Conservation (phyloP, 495 filamentous ascomycete species). For the Penicillium samsonianum region DNA sequence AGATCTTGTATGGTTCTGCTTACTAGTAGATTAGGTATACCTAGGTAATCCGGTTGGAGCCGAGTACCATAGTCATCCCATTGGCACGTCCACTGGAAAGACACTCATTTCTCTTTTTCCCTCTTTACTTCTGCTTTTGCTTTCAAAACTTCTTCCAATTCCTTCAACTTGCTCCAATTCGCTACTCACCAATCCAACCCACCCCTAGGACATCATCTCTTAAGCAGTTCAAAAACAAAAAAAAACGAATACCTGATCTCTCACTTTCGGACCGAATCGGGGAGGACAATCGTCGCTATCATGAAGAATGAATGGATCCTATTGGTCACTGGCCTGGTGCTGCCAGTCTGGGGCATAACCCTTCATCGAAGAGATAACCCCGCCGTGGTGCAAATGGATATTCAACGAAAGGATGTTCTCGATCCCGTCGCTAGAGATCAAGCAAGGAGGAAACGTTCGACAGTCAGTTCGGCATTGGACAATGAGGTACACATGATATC, state of each 20-base stretch:
- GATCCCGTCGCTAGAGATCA: slow-evolving; percentile 39
- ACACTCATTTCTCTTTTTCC: not conserved
- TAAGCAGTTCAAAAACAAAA: not conserved
- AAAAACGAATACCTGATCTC: not conserved
- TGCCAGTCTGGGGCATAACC: slow-evolving; percentile 26
- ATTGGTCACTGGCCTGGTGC: slow-evolving; percentile 22
- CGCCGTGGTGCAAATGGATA: slow-evolving; percentile 40
- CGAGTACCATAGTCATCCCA: not conserved
- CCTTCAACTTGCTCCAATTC: not conserved
- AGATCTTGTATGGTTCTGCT: too few species aligned
- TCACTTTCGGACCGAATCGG: not conserved
- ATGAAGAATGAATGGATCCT: slow-evolving; percentile 28
- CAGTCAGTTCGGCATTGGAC: slow-evolving; percentile 37
- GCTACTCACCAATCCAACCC: not conserved
- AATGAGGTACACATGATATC: slow-evolving; percentile 40
- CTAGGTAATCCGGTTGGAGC: not conserved
- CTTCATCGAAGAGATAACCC: slow-evolving; percentile 38
- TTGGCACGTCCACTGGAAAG: not conserved
- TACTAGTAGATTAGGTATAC: too few species aligned
- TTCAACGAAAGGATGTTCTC: slow-evolving; percentile 37
- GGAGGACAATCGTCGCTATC: slow-evolving; percentile 9
- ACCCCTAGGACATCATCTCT: not conserved
- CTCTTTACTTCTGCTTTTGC: slow-evolving; percentile 2
- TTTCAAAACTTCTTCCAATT: too few species aligned
- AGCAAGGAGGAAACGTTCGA: slow-evolving; percentile 38